A percentile compares a stretch with the other conserved stretches of the same genome.
Conservation (phyloP, 352 stramenopile genomes). For the Globisporangium camurandrum region DNA sequence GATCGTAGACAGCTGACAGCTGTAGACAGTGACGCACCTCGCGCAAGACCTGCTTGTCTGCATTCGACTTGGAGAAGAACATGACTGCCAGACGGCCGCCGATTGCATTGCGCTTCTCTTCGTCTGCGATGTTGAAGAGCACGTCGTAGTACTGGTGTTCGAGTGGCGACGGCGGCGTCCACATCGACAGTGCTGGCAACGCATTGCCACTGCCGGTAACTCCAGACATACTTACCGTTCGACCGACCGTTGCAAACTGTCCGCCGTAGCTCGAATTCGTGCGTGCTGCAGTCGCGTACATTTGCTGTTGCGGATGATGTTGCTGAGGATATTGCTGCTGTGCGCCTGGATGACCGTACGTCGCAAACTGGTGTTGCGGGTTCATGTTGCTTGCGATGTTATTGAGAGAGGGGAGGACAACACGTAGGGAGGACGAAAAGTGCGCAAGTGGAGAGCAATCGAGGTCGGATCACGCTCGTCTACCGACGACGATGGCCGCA, state of each 20-base stretch:
- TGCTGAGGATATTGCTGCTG: too few species aligned
- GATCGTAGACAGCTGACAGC: too few species aligned
- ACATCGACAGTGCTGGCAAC: conserved; percentile 29
- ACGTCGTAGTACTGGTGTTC: conserved; percentile 88
- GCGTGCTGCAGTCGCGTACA: conserved; percentile 25
- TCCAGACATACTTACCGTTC: conserved; percentile 19
- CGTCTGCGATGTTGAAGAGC: conserved; percentile 89
- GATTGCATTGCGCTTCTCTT: conserved; percentile 74
- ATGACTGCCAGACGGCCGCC: conserved; percentile 84
- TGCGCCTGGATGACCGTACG: conserved; percentile 23
- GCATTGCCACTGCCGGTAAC: not conserved
- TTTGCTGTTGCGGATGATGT: conserved; percentile 41
- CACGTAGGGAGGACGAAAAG: too few species aligned
- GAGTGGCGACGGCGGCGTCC: conserved; percentile 42
- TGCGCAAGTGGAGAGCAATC: too few species aligned
- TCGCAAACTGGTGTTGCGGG: conserved; percentile 54
- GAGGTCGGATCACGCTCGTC: too few species aligned
- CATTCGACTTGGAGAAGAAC: conserved; percentile 90
- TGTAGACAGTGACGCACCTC: conserved; percentile 35
- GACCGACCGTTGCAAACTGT: conserved; percentile 29
- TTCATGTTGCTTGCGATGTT: conserved; percentile 23
- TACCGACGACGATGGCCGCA: too few species aligned
- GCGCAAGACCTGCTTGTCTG: conserved; percentile 77
- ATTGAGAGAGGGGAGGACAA: too few species aligned
- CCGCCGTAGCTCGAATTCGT: conserved; percentile 20